Conservation (phyloP, 208 protist genomes). For the Giardia muris region DNA sequence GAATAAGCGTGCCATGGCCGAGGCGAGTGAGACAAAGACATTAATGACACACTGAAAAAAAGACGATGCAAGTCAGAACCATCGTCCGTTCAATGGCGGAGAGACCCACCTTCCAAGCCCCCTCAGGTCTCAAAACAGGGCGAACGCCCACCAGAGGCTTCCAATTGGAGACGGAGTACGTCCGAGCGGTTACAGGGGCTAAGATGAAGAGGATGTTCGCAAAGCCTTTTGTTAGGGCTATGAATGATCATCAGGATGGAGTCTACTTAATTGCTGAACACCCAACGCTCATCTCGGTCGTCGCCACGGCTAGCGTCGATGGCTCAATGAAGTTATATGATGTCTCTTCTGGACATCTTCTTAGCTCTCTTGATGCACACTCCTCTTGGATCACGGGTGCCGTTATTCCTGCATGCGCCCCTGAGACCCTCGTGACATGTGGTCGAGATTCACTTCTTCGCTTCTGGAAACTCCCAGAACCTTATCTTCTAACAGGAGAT, state of each 20-base stretch:
- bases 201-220: constrained; percentile 4
- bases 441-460: not conserved
- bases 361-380: constrained; percentile 1
- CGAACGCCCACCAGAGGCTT: not conserved
- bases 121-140: too few relatives aligned
- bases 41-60: too few relatives aligned
- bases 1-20: too few relatives aligned
- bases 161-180: not conserved
- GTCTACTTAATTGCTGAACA: not conserved
- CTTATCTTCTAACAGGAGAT: not conserved
- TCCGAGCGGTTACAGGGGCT: not conserved
- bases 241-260: not conserved
- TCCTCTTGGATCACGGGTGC: not conserved
- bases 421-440: not conserved
- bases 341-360: not conserved
- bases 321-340: constrained; percentile 19
- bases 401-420: not conserved
- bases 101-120: too few relatives aligned
- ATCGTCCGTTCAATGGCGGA: not conserved
- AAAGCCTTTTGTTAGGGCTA: constrained; percentile 6
- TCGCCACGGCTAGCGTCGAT: not conserved
- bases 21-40: too few relatives aligned
- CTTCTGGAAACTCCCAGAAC: not conserved
- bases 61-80: not conserved
- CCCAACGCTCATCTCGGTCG: not conserved